A percentile compares a stretch with the other conserved stretches of the same genome.
Conservation (phyloP, 2,329 filamentous ascomycete genomes). For the Grosmannia serpens region DNA sequence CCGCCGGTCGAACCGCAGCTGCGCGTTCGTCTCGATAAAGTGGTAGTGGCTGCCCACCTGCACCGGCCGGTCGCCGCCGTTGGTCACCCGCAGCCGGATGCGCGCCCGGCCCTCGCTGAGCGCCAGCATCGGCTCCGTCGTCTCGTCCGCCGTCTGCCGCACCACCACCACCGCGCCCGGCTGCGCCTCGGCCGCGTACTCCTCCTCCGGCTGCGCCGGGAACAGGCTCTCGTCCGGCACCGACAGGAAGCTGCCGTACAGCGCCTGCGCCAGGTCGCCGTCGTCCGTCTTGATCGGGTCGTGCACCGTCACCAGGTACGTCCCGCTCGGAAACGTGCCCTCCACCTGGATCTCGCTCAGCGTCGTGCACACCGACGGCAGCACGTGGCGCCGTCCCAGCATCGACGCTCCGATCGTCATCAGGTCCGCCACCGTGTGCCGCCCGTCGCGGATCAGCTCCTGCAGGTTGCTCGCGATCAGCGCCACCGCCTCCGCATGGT, state of each 20-base stretch:
- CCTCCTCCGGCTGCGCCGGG: slow-evolving; percentile 48
- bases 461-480: slow-evolving; percentile 83
- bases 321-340: slow-evolving; percentile 82
- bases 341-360: slow-evolving; percentile 84
- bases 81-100: slow-evolving; percentile 66
- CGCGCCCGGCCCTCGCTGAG: slow-evolving; percentile 67
- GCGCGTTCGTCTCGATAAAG: slow-evolving; percentile 88
- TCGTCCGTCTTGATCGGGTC: slow-evolving; percentile 79
- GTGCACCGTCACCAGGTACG: slow-evolving; percentile 90
- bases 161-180: slow-evolving; percentile 66
- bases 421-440: slow-evolving; percentile 81
- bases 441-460: slow-evolving; percentile 94
- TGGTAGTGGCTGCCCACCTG: slow-evolving; percentile 95
- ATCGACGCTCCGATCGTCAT: slow-evolving; percentile 87
- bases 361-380: slow-evolving; percentile 68
- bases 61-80: slow-evolving; percentile 78
- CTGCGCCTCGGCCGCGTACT: slow-evolving; percentile 55
- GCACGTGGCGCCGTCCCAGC: slow-evolving; percentile 85
- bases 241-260: slow-evolving; percentile 87
- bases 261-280: slow-evolving; percentile 71
- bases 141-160: neutral
- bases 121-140: slow-evolving; percentile 28
- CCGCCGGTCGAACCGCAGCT: slow-evolving; percentile 76
- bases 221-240: slow-evolving; percentile 60
- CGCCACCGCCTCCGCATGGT: slow-evolving; percentile 77